A percentile compares a stretch with the other conserved stretches of the same genome.
phyloP scores from a whole-genome alignment of 2,329 filamentous ascomycete genomes.

The Dactylonectria macrodidyma region DNA sequence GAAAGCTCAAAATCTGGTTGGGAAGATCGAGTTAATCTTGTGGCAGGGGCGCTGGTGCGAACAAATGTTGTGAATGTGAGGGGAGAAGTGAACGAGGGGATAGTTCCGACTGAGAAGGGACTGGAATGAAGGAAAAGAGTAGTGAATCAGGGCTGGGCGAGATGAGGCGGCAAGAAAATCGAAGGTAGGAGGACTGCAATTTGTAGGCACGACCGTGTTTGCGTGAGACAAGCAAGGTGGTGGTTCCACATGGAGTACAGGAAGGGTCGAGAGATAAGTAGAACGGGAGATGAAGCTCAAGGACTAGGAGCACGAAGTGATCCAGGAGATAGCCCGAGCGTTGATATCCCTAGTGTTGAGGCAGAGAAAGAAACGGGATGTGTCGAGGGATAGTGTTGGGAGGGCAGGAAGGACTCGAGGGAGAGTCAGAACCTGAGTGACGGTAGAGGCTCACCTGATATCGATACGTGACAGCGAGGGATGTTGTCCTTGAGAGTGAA shows the following conservation, averaged over 20 bases:
- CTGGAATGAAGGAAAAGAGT: conserved; percentile 18
- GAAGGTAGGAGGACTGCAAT: conserved; percentile 25
- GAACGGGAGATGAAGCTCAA: conserved; percentile 27
- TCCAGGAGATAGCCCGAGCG: conserved; percentile 16
- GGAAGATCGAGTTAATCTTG: conserved; percentile 24
- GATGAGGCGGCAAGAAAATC: conserved; percentile 29
- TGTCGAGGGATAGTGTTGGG: conserved; percentile 2
- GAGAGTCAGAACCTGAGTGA: conserved; percentile 4
- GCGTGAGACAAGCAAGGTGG: conserved; percentile 49
- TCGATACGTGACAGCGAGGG: conserved; percentile 41
- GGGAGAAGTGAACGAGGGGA: conserved; percentile 27
- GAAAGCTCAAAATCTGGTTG: conserved; percentile 32
- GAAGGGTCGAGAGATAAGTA: conserved; percentile 37
- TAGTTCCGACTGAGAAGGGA: neutral
- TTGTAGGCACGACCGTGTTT: conserved; percentile 44
- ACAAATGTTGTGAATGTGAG: conserved; percentile 17
- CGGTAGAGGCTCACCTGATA: conserved; percentile 38
- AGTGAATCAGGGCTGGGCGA: conserved; percentile 36
- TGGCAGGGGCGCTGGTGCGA: conserved; percentile 24
- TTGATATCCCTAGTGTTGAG: conserved; percentile 18
- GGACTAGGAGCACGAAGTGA: conserved; percentile 38
- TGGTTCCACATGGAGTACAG: conserved; percentile 42
- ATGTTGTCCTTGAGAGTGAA: conserved; percentile 39
- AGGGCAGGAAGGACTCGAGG: conserved; percentile 5
- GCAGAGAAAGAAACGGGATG: conserved; percentile 22